These are phyloP conservation scores for Marasmius fiardii DNA, from an alignment of 1,284 basidiomycete species.

Conservation along the genomic window DNA sequence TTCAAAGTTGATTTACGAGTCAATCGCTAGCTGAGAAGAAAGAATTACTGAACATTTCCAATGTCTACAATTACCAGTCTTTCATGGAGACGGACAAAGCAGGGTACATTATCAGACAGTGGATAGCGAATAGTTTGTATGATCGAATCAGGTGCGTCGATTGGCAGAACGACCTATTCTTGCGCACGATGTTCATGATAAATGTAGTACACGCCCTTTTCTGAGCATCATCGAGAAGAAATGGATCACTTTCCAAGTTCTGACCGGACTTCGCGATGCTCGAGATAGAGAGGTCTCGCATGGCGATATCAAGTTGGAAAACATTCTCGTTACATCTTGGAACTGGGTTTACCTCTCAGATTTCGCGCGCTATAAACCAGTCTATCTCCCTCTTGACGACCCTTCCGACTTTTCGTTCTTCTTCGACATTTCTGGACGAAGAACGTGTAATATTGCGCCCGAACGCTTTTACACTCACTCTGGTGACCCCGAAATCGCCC, in stretches of 20 bases:
- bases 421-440: slow-evolving; percentile 91
- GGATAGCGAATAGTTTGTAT: slow-evolving; percentile 93
- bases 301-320: slow-evolving; percentile 98
- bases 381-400: slow-evolving; percentile 93
- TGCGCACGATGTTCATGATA: neutral
- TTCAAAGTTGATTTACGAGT: slow-evolving; percentile 1
- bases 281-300: slow-evolving; percentile 85
- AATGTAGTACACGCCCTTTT: slow-evolving; percentile 88
- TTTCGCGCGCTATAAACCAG: slow-evolving; percentile 97
- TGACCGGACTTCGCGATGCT: slow-evolving; percentile 83
- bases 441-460: slow-evolving; percentile 96
- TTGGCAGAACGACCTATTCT: slow-evolving; percentile 5
- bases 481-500: slow-evolving; percentile 65
- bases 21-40: slow-evolving; percentile 72
- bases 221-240: slow-evolving; percentile 91
- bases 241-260: slow-evolving; percentile 95
- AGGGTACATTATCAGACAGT: slow-evolving; percentile 93
- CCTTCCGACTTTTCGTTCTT: slow-evolving; percentile 98
- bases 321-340: slow-evolving; percentile 95
- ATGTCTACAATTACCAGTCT: slow-evolving; percentile 87
- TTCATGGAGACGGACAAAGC: slow-evolving; percentile 96
- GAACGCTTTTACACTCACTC: slow-evolving; percentile 90
- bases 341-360: slow-evolving; percentile 96
- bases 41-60: slow-evolving; percentile 78
- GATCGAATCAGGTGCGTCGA: slow-evolving; percentile 88